These are phyloP conservation scores for Penicillium tannophilum DNA, from an alignment of 495 filamentous ascomycete species.

Conservation along the genomic window DNA sequence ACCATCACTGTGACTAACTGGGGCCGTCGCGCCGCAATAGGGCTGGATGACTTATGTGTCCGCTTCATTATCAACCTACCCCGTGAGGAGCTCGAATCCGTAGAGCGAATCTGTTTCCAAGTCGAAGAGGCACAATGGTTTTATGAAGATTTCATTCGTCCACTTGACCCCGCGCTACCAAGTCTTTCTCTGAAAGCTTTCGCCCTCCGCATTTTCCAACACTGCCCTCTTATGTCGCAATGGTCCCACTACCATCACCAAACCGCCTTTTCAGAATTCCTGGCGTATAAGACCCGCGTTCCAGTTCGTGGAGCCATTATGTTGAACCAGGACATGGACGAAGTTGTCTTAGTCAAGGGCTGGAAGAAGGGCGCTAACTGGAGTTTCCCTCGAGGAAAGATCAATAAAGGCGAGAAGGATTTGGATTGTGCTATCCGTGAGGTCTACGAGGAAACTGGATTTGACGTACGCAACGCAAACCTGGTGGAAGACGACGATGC, in stretches of 20 bases:
- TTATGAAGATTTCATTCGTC: conserved; percentile 98
- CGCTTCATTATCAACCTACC: conserved; percentile 96
- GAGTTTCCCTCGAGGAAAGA: conserved; percentile 96
- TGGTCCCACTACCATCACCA: conserved; percentile 77
- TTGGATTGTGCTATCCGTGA: conserved; percentile 90
- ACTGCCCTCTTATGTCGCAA: conserved; percentile 82
- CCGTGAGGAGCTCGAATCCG: conserved; percentile 80
- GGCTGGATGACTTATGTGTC: conserved; percentile 95
- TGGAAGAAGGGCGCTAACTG: conserved; percentile 96
- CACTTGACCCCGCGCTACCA: conserved; percentile 80
- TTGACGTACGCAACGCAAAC: conserved; percentile 72
- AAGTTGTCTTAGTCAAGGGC: conserved; percentile 88
- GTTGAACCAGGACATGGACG: conserved; percentile 88
- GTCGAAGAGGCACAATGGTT: conserved; percentile 99
- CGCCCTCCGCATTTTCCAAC: conserved; percentile 83
- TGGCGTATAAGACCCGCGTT: conserved; percentile 90
- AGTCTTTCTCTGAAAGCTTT: conserved; percentile 82
- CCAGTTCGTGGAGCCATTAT: conserved; percentile 93
- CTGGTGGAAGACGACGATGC: conserved; percentile 67
- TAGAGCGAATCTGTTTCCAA: conserved; percentile 95
- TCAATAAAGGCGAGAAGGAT: conserved; percentile 94
- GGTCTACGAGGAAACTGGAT: conserved; percentile 94
- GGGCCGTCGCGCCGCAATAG: conserved; percentile 40
- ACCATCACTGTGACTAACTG: conserved; percentile 1
- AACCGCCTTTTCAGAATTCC: conserved; percentile 82